Base-by-base conservation (phyloP, 1,284 basidiomycete genomes). In the Leucoagaricus sp. region DNA sequence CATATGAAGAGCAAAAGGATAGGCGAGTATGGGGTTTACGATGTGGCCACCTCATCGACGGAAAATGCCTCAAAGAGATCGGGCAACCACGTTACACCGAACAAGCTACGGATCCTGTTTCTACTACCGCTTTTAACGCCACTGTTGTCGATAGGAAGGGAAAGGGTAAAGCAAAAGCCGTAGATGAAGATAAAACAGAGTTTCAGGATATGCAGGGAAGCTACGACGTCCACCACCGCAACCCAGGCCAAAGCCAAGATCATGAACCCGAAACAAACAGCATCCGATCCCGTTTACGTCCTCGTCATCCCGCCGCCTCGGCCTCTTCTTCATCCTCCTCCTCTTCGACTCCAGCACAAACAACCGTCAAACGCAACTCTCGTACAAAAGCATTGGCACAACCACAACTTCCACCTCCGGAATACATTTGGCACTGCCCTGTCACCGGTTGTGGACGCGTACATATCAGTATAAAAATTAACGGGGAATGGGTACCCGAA, bases 21-120 rank as follows among this genome's bases (percentile, higher is more conserved):
- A 72, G 75, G 53, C 76, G 79, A 44, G 70, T 91, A 3, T 91
- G 87, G 87, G 83, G 79, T 1, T 69, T 91, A 54, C 75, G 86
- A 36, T 91, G 89, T 57, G 89, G 89, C 0, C 89, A 91, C 64
- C 70, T 91, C 63, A 76, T 91, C 2, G 89, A 91, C 62, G 89
- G 87, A 44, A 87, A 86, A 65, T 91, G 89, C 61, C 69, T 87
- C 4, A 77, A 79, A 56, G 73, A 76, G 60, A 59, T 90, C 44
- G 83, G 82, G 64, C 69, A 72, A 23, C 86, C 87, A 19, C 56
- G 55, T 17, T 53, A 65, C 48, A 63, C 61, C 53, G 61, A 57
- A 13, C 47, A 40, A 19, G 44, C 46, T 17, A 34, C 29, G 23
- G 46, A 29, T 17, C 8, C 34, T 23, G 41, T 15, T 17, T 10